Percentiles rank a stretch among this genome's conserved stretches.
These are phyloP conservation scores for Paracorniculantispora psalliotae DNA, from an alignment of 2,329 filamentous ascomycete species.

Conservation along the genomic window DNA sequence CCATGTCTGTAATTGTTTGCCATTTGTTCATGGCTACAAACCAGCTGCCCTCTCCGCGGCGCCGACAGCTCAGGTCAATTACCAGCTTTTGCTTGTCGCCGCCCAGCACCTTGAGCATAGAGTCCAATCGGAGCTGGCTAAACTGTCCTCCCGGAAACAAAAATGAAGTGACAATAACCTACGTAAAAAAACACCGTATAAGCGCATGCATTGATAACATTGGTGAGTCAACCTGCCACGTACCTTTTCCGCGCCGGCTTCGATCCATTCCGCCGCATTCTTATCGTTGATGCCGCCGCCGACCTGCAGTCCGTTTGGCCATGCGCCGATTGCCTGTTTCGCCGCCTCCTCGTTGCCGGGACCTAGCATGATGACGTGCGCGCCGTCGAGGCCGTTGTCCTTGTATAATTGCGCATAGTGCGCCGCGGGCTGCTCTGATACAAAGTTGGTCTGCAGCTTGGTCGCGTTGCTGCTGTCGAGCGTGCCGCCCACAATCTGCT, in stretches of 20 bases:
- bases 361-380: conserved; percentile 95
- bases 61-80: conserved; percentile 88
- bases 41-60: conserved; percentile 68
- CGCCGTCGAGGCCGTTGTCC: conserved; percentile 67
- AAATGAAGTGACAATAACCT: conserved; percentile 96
- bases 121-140: conserved; percentile 68
- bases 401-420: conserved; percentile 81
- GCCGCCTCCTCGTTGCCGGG: conserved; percentile 80
- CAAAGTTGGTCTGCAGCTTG: conserved; percentile 83
- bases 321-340: conserved; percentile 67
- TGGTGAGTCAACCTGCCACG: conserved; percentile 1
- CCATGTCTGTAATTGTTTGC: conserved; percentile 97
- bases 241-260: conserved; percentile 84
- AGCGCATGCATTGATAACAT: not conserved
- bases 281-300: conserved; percentile 87
- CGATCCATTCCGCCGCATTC: conserved; percentile 84
- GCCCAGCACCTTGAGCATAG: conserved; percentile 66
- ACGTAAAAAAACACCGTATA: conserved; percentile 23
- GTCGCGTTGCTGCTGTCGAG: conserved; percentile 58
- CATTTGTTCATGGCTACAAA: conserved; percentile 99
- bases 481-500: conserved; percentile 96
- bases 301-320: conserved; percentile 78
- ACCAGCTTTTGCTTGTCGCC: conserved; percentile 78
- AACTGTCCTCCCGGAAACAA: conserved; percentile 84
- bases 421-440: conserved; percentile 74